Conservation (phyloP, 2,329 filamentous ascomycete genomes). For the Hypoxylon sp. region DNA sequence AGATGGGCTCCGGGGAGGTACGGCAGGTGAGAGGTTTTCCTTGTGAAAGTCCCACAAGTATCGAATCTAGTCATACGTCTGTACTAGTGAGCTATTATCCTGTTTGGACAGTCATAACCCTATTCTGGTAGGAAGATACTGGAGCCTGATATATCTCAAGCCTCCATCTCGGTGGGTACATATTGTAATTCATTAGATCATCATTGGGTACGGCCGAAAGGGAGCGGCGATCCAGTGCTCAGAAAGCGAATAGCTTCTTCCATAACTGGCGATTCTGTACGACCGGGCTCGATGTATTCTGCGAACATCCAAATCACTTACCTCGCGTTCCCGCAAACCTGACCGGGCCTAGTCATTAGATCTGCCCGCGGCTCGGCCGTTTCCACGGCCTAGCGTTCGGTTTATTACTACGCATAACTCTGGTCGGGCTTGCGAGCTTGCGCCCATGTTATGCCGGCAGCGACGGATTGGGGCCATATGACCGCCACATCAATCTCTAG, state of each 20-base stretch:
- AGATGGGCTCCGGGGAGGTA: slow-evolving; percentile 27
- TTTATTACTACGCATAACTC: slow-evolving; percentile 34
- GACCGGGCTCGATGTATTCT: slow-evolving; percentile 27
- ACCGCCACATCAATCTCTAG: slow-evolving; percentile 38
- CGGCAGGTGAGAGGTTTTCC: slow-evolving; percentile 36
- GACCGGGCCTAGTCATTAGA: slow-evolving; percentile 11
- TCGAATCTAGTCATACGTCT: slow-evolving; percentile 26
- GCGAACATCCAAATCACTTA: slow-evolving; percentile 27
- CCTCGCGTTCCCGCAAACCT: slow-evolving; percentile 25
- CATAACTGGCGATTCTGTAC: slow-evolving; percentile 28
- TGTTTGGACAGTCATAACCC: slow-evolving; percentile 17
- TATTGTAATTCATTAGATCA: slow-evolving; percentile 26
- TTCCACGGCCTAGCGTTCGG: slow-evolving; percentile 33
- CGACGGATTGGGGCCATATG: slow-evolving; percentile 38
- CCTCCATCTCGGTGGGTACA: slow-evolving; percentile 24
- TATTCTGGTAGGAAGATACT: slow-evolving; percentile 16
- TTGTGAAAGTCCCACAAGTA: slow-evolving; percentile 30
- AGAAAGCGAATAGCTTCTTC: slow-evolving; percentile 18
- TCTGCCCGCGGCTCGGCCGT: slow-evolving; percentile 34
- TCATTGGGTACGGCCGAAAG: slow-evolving; percentile 44
- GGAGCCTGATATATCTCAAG: slow-evolving; percentile 26
- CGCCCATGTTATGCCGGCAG: slow-evolving; percentile 39
- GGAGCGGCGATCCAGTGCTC: slow-evolving; percentile 18
- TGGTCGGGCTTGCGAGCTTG: slow-evolving; percentile 28
- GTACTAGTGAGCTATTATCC: slow-evolving; percentile 3